Base-by-base conservation (phyloP, 306 rosid species). In the Pterocarpus santalinus region DNA sequence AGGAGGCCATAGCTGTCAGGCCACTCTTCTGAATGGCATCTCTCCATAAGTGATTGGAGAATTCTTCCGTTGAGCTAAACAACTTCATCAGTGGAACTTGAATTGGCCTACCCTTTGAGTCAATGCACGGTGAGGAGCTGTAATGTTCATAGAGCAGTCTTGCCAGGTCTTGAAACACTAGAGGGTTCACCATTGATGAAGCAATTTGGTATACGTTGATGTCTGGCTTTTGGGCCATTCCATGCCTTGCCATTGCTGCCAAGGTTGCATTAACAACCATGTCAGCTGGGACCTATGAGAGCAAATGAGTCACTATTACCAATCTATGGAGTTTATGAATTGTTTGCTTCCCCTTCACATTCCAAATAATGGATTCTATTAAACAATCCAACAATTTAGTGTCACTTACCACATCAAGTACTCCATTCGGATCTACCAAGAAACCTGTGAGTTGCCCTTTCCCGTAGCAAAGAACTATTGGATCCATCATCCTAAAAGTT, bases 391-490 rank as follows among this genome's bases (percentile, higher is more conserved):
- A 75, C 39, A 35, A 34, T 55, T 53, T 41, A 55, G 60, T 69
- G 78, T 66, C 46, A 56, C 85, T 85, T 83, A 91, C 99, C 87
- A 95, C 97, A 83, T 95, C 98, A 1, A 95, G 89, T 13, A 93
- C 97, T 34, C 98, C 98, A 74, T 90, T 87, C 69, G 99, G 94
- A 64, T 93, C 98, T 10, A 84, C 98, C 73, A 90, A 88, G 74
- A 95, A 95, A 56, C 99, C 93, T 8, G 97, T 88, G 39, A 95
- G 94, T 79, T 90, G 97, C 5, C 99, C 98, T 86, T 93, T 95
- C 28, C 98, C 99, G 77, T 95, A 95, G 89, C 90, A 92, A 16
- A 95, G 86, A 85, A 95, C 92, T 78, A 95, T 90, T 46, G 98
- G 97, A 84, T 95, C 98, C 96, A 95, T 95, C 98, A 95, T 95